Evolutionary conservation across 495 filamentous ascomycete genomes (phyloP).

Genomic region (Pseudotulostoma volvatum): DNA sequence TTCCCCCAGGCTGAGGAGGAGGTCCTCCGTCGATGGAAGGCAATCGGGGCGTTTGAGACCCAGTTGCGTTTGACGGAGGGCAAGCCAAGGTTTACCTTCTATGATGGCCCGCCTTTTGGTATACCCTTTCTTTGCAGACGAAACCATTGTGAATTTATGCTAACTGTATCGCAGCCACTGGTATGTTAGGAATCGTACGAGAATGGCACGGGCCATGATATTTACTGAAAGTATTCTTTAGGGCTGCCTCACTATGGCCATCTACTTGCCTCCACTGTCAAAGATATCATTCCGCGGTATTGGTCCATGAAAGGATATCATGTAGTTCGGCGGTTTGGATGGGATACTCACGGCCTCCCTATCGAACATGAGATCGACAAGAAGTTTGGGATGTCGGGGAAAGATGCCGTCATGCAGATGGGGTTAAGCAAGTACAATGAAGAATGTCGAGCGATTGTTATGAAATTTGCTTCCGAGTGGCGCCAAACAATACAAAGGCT

Average conservation of each 20-base stretch:
- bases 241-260: constrained; percentile 93
- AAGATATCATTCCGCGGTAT: constrained; percentile 91
- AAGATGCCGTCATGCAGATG: constrained; percentile 71
- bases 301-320: constrained; percentile 96
- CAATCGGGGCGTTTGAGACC: constrained; percentile 73
- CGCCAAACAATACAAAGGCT: constrained; percentile 73
- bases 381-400: constrained; percentile 78
- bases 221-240: too few relatives aligned
- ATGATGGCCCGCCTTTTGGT: constrained; percentile 45
- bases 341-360: constrained; percentile 92
- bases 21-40: constrained; percentile 66
- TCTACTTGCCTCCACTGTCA: constrained; percentile 88
- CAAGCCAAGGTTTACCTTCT: constrained; percentile 53
- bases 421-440: constrained; percentile 86
- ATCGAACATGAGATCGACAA: constrained; percentile 99
- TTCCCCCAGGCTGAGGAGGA: constrained; percentile 82
- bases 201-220: too few relatives aligned
- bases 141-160: too few relatives aligned
- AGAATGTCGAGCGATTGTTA: constrained; percentile 87
- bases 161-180: too few relatives aligned
- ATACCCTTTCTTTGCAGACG: too few relatives aligned
- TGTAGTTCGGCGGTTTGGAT: constrained; percentile 55
- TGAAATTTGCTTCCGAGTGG: constrained; percentile 86
- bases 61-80: constrained; percentile 61
- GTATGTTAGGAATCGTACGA: too few relatives aligned